phyloP scores from a whole-genome alignment of 2,329 filamentous ascomycete species.

The Didymella sp. region DNA sequence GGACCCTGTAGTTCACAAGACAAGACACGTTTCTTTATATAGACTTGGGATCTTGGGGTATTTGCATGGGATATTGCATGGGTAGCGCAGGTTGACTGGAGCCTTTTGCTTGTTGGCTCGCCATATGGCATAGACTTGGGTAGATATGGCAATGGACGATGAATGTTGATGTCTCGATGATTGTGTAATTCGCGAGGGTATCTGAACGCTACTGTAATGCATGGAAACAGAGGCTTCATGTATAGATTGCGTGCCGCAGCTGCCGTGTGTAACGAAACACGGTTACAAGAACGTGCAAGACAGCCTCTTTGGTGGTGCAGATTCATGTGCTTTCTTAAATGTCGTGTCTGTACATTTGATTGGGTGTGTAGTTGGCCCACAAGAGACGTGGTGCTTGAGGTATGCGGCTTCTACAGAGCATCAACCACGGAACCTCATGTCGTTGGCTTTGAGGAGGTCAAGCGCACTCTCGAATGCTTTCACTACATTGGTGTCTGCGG shows the following conservation, averaged over 20 bases:
- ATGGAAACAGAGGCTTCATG: not conserved
- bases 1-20: conserved; percentile 53
- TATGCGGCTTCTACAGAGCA: conserved; percentile 37
- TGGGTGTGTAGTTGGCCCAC: not conserved
- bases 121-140: conserved; percentile 35
- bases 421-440: conserved; percentile 32
- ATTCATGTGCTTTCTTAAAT: not conserved
- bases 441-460: conserved; percentile 47
- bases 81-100: conserved; percentile 27
- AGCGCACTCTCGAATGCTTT: conserved; percentile 59
- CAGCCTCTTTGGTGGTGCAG: not conserved
- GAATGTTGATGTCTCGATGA: not conserved
- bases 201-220: not conserved
- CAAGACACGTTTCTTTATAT: conserved; percentile 13
- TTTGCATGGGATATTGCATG: conserved; percentile 24
- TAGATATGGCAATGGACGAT: conserved; percentile 17
- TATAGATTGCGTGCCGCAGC: not conserved
- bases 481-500: conserved; percentile 55
- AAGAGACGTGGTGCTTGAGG: conserved; percentile 20
- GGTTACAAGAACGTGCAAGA: conserved; percentile 4
- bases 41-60: conserved; percentile 17
- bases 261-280: not conserved
- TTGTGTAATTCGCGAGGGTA: not conserved
- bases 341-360: not conserved
- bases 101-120: conserved; percentile 21